Percentiles rank a stretch among this genome's conserved stretches.
phyloP scores from a whole-genome alignment of 1,284 basidiomycete genomes.

The Grifola frondosa region DNA sequence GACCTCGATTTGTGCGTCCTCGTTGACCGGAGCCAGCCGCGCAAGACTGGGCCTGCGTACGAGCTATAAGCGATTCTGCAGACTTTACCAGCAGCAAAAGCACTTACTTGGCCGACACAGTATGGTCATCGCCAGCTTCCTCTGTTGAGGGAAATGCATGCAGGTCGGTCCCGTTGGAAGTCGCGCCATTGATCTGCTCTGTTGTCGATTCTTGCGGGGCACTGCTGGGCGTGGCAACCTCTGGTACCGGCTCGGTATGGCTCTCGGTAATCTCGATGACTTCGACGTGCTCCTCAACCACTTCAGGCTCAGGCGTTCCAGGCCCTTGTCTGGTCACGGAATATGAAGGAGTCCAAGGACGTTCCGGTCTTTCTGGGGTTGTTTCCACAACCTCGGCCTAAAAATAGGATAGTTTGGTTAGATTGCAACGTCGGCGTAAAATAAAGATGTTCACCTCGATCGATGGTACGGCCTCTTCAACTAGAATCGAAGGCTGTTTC shows the following conservation, averaged over 20 bases:
- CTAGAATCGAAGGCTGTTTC: slow-evolving; percentile 9
- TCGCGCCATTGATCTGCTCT: not conserved
- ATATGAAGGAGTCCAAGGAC: slow-evolving; percentile 30
- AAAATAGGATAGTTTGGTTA: not conserved
- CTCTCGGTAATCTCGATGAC: slow-evolving; percentile 4
- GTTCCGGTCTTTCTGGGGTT: slow-evolving; percentile 11
- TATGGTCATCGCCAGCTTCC: slow-evolving; percentile 16
- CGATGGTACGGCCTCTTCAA: slow-evolving; percentile 8
- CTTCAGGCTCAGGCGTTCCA: slow-evolving; percentile 10
- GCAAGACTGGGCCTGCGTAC: slow-evolving; percentile 29
- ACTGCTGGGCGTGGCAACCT: not conserved
- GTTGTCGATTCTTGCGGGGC: not conserved
- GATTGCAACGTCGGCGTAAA: no score
- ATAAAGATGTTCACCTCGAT: no score
- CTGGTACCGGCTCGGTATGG: not conserved
- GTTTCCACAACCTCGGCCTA: not conserved
- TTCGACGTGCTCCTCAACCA: slow-evolving; percentile 1
- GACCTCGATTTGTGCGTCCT: slow-evolving; percentile 23
- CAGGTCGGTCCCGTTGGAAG: slow-evolving; percentile 13
- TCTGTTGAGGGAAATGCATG: slow-evolving; percentile 31
- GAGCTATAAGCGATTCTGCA: no score
- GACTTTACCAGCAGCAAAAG: not conserved
- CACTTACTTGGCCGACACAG: slow-evolving; percentile 30
- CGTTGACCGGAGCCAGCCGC: slow-evolving; percentile 27
- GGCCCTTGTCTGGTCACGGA: slow-evolving; percentile 36